Conservation (phyloP, 1,284 basidiomycete species). For the Entoloma clypeatum region DNA sequence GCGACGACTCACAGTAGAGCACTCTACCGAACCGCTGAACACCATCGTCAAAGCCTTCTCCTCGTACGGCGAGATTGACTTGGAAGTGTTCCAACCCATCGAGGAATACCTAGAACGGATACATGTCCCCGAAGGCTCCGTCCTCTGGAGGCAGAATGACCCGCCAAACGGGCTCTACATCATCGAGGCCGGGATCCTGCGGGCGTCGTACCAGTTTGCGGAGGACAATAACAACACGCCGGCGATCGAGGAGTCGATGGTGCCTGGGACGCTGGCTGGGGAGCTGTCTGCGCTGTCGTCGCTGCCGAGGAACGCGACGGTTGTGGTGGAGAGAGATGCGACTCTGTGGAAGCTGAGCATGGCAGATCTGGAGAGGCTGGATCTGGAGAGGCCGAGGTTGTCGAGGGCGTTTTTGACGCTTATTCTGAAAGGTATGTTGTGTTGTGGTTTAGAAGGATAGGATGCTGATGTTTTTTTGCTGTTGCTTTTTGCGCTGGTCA, state of each 20-base stretch:
- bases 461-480: neutral
- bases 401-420: slow-evolving; percentile 68
- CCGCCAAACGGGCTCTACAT: slow-evolving; percentile 80
- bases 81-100: slow-evolving; percentile 52
- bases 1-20: slow-evolving; percentile 17
- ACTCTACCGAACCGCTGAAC: slow-evolving; percentile 50
- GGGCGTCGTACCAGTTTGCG: slow-evolving; percentile 77
- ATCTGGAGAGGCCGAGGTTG: slow-evolving; percentile 62
- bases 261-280: slow-evolving; percentile 86
- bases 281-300: slow-evolving; percentile 82
- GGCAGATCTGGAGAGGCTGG: slow-evolving; percentile 54
- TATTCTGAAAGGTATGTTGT: slow-evolving; percentile 71
- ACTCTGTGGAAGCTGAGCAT: slow-evolving; percentile 77
- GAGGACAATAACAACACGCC: slow-evolving; percentile 64
- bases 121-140: slow-evolving; percentile 51
- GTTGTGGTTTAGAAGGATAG: neutral
- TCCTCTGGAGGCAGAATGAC: slow-evolving; percentile 79
- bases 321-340: slow-evolving; percentile 73
- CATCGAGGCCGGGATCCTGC: slow-evolving; percentile 79
- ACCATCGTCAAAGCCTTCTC: slow-evolving; percentile 78
- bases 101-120: slow-evolving; percentile 70
- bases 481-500: slow-evolving; percentile 21
- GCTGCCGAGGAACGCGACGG: slow-evolving; percentile 79
- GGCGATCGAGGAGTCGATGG: slow-evolving; percentile 83
- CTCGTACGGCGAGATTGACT: slow-evolving; percentile 53